Evolutionary conservation across 2,329 filamentous ascomycete species (phyloP).

Genomic region (Pseudogymnoascus sp.): DNA sequence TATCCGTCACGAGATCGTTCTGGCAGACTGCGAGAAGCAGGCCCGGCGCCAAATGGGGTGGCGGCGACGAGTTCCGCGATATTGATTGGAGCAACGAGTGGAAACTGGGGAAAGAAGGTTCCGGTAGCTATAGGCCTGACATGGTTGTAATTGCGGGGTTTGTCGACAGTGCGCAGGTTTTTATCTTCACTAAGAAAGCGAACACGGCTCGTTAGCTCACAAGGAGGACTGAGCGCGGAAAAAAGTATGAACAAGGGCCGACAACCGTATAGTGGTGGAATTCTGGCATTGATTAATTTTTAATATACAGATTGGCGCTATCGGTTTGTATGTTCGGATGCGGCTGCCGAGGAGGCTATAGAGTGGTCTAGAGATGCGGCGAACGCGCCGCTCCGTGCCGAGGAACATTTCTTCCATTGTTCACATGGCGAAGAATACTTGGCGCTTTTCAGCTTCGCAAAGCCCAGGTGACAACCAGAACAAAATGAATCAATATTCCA

Average conservation of each 20-base stretch:
- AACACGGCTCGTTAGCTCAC: neutral
- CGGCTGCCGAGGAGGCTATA: neutral
- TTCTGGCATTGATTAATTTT: constrained; percentile 5
- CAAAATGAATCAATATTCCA: neutral
- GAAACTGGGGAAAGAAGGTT: constrained; percentile 6
- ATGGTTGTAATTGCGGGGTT: neutral
- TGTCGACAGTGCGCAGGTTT: neutral
- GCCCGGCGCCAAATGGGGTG: neutral
- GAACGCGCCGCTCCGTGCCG: constrained; percentile 1
- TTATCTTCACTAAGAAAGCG: neutral
- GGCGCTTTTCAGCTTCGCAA: neutral
- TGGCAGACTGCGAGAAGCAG: neutral
- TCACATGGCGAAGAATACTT: neutral
- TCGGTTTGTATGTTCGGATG: constrained; percentile 1
- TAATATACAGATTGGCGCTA: constrained; percentile 4
- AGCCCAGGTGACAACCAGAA: neutral
- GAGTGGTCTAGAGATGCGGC: neutral
- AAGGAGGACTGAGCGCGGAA: constrained; percentile 1
- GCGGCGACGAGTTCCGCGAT: neutral
- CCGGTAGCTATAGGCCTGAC: neutral
- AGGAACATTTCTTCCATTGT: neutral
- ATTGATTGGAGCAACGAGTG: neutral
- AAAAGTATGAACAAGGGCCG: constrained; percentile 2
- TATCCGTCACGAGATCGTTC: neutral
- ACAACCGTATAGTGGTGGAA: constrained; percentile 1